Evolutionary conservation across 805 yeast species (phyloP).

Genomic region (Candida dajiaensis): DNA sequence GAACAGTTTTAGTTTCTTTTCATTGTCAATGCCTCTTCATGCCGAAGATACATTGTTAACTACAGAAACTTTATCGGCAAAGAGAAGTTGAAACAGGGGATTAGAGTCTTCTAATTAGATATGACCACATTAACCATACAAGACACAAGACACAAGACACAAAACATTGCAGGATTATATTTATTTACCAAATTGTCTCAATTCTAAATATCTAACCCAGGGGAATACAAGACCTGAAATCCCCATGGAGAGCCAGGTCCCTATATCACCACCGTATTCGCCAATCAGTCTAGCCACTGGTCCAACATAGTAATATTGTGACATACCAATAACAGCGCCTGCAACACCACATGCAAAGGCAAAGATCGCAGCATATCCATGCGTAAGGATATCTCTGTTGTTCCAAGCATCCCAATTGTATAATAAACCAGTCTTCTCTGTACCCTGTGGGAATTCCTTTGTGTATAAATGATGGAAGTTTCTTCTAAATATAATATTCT

Average conservation of each 20-base stretch:
- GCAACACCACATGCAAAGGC: constrained; percentile 67
- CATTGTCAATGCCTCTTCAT: too few relatives aligned
- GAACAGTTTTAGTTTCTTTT: too few relatives aligned
- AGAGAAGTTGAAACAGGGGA: too few relatives aligned
- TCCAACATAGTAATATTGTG: constrained; percentile 79
- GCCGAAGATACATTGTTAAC: too few relatives aligned
- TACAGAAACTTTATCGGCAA: too few relatives aligned
- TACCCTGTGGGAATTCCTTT: constrained; percentile 33
- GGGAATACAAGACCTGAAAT: constrained; percentile 65
- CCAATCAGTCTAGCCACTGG: constrained; percentile 65
- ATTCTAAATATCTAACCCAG: constrained; percentile 55
- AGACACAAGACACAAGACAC: background rate
- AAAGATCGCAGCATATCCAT: constrained; percentile 64
- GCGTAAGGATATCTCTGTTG: constrained; percentile 49
- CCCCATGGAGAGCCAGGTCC: constrained; percentile 73
- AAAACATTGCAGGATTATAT: background rate
- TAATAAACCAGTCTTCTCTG: constrained; percentile 27
- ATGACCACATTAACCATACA: too few relatives aligned
- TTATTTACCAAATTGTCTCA: constrained; percentile 41
- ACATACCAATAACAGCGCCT: constrained; percentile 85
- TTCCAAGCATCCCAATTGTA: constrained; percentile 79
- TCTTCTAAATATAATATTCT: constrained; percentile 65
- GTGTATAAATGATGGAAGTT: constrained; percentile 35
- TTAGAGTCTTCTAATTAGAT: too few relatives aligned
- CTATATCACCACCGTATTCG: constrained; percentile 70